Base-by-base conservation (phyloP, 257 asterid genomes). In the Gentiana dahurica region DNA sequence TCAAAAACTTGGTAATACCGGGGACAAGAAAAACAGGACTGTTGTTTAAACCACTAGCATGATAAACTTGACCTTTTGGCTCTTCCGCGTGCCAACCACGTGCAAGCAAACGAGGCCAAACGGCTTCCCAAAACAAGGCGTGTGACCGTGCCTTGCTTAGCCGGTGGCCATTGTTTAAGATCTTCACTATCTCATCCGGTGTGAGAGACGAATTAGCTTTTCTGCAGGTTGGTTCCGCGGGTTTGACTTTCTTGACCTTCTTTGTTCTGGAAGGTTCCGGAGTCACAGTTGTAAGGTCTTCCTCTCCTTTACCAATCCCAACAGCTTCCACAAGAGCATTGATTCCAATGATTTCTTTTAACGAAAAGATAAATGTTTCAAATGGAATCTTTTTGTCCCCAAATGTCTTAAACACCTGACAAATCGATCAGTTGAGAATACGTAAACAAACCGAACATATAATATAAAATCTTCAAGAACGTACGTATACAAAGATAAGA, bases 111-210 rank as follows among this genome's bases (percentile, higher is more conserved):
- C 86, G 89, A 0, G 89, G 93, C 95, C 95, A 85, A 38, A 85
- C 83, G 2, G 95, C 93, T 71, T 82, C 92, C 95, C 95, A 85
- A 64, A 85, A 85, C 34, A 85, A 56, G 58, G 82, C 95, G n/a
- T 73, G 76, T 11, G 95, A 77, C 36, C 86, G 80, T 32, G 89
- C 79, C 63, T 85, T 85, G 74, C 93, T 82, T 10, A 41, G 46
- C 9, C 46, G 46, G 9, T 41, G 9, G 46, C 9, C 46, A 5
- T 10, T 10, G 9, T 2, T 76, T 34, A 85, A 62, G 61, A 80
- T 72, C 49, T 74, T 76, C 32, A 78, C 49, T 34, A 82, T 81
- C 69, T 82, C 95, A 11, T 58, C 5, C 55, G 76, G 49, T 61
- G 84, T 69, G 32, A 82, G 81, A 15, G 32, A 49, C 4, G 52